phyloP scores from a whole-genome alignment of 1,284 basidiomycete species.

The Boletus sp. region DNA sequence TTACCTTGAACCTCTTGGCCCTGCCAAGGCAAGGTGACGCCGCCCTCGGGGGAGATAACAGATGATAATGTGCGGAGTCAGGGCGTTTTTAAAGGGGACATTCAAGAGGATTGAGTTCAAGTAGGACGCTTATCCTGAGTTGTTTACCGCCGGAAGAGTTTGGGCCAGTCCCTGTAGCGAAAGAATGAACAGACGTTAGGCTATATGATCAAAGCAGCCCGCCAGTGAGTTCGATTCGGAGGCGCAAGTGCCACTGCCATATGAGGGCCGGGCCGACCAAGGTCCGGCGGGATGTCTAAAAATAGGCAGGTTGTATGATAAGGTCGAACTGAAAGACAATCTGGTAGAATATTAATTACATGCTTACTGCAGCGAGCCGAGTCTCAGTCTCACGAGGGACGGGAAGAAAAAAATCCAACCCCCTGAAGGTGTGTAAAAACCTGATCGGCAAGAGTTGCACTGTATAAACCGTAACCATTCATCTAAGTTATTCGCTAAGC shows the following conservation, averaged over 20 bases:
- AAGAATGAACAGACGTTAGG: not conserved
- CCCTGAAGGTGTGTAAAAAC: too few species aligned
- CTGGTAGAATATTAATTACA: too few species aligned
- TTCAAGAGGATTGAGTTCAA: not conserved
- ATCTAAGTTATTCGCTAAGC: not conserved
- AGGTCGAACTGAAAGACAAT: not conserved
- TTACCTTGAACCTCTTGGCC: not conserved
- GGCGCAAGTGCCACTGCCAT: not conserved
- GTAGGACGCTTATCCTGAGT: too few species aligned
- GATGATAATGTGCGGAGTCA: not conserved
- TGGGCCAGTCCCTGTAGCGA: not conserved
- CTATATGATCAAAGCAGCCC: not conserved
- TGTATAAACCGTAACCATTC: not conserved
- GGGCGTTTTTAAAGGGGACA: not conserved
- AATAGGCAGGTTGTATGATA: not conserved
- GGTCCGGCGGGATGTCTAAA: conserved; percentile 8
- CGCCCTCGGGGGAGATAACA: not conserved
- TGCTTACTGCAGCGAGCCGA: too few species aligned
- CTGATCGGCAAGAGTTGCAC: too few species aligned
- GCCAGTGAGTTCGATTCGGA: too few species aligned
- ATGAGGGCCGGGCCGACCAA: not conserved
- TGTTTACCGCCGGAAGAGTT: not conserved
- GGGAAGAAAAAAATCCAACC: not conserved
- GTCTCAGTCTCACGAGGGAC: not conserved
- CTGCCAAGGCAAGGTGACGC: not conserved